phyloP scores from a whole-genome alignment of 1,284 basidiomycete species.

The Sanghuangporus baumii region DNA sequence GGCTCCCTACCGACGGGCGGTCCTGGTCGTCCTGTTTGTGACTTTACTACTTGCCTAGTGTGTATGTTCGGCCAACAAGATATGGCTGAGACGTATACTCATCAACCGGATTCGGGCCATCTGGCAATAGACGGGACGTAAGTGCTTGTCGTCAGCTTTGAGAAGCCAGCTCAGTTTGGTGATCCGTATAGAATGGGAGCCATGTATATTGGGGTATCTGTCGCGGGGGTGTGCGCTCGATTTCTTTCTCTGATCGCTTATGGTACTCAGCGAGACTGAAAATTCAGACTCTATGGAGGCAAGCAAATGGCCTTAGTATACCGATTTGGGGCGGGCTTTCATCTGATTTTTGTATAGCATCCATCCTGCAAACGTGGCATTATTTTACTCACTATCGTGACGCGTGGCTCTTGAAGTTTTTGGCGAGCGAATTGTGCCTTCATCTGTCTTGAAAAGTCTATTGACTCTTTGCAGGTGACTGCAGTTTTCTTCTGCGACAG shows the following conservation, averaged over 20 bases:
- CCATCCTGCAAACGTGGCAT: conserved; percentile 4
- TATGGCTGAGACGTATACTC: background rate
- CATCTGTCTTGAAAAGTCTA: background rate
- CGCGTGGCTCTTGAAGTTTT: conserved; percentile 1
- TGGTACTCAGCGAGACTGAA: background rate
- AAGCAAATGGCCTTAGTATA: background rate
- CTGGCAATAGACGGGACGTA: background rate
- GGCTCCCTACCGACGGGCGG: background rate
- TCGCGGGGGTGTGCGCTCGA: background rate
- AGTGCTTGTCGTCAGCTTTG: background rate
- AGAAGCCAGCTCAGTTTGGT: background rate
- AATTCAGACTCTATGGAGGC: conserved; percentile 6
- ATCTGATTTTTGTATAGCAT: background rate
- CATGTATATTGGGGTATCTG: background rate
- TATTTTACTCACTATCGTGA: conserved; percentile 1
- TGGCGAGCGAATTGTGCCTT: background rate
- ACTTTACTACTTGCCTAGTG: background rate
- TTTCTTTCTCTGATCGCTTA: background rate
- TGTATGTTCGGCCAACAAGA: background rate
- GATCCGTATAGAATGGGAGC: background rate
- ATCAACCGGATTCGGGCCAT: background rate
- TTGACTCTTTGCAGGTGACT: background rate
- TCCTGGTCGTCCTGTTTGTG: background rate
- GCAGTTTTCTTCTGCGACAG: conserved; percentile 8
- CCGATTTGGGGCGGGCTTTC: background rate